Percentiles rank a stretch among this genome's conserved stretches.
These are phyloP conservation scores for Salicornia ramosissima DNA, from an alignment of 148 eudicot genomes.

Conservation along the genomic window DNA sequence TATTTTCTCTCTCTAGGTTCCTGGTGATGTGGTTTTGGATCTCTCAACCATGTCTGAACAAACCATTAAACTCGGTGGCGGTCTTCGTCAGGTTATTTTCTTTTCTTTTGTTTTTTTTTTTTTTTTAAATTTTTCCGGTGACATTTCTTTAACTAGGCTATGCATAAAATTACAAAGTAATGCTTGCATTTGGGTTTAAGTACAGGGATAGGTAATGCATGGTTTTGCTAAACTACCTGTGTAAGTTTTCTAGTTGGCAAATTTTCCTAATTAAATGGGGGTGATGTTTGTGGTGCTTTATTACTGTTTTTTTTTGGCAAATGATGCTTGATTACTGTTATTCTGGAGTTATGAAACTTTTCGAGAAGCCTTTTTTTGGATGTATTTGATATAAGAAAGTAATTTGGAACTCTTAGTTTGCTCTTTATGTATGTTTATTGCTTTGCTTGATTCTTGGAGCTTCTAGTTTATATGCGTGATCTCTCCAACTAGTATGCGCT, in stretches of 20 bases:
- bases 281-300: neutral
- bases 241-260: neutral
- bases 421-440: too few species aligned
- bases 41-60: constrained; percentile 57
- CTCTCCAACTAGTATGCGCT: neutral
- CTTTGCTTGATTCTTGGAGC: neutral
- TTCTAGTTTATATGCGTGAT: neutral
- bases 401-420: too few species aligned
- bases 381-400: too few species aligned
- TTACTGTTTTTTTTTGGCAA: too few species aligned
- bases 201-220: too few species aligned
- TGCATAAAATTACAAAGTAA: too few species aligned
- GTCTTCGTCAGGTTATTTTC: constrained; percentile 59
- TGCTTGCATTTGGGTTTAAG: too few species aligned
- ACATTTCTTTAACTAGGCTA: neutral
- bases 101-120: neutral
- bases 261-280: neutral
- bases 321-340: too few species aligned
- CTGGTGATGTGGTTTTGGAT: constrained; percentile 79
- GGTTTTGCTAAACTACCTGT: too few species aligned
- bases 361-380: too few species aligned
- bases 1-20: constrained; percentile 39
- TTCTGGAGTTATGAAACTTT: too few species aligned
- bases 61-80: constrained; percentile 77
- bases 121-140: neutral